Conservation (phyloP, 2,329 filamentous ascomycete genomes). For the Colletotrichum lini region DNA sequence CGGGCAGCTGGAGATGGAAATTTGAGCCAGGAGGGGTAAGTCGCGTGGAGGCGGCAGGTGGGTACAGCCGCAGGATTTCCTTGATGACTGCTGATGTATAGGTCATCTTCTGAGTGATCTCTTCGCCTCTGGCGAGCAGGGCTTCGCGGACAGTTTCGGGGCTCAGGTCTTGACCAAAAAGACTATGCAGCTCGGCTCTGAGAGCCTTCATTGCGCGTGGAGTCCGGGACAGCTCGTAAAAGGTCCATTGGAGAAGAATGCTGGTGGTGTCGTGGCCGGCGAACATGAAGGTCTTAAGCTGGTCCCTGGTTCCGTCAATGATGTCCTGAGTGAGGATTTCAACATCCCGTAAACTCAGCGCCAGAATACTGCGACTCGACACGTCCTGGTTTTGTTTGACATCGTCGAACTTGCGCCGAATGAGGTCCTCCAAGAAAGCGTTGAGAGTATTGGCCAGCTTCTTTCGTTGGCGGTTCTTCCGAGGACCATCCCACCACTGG, state of each 20-base stretch:
- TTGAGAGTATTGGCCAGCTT: slow-evolving; percentile 45
- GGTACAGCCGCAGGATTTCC: slow-evolving; percentile 54
- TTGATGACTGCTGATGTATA: slow-evolving; percentile 57
- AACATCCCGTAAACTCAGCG: slow-evolving; percentile 50
- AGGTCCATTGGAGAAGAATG: slow-evolving; percentile 53
- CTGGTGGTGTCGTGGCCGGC: slow-evolving; percentile 60
- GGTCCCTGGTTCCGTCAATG: slow-evolving; percentile 51
- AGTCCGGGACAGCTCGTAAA: slow-evolving; percentile 54
- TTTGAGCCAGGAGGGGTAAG: slow-evolving; percentile 46
- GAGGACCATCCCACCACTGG: slow-evolving; percentile 45
- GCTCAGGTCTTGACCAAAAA: slow-evolving; percentile 52
- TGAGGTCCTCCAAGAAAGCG: slow-evolving; percentile 44
- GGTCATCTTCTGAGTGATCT: slow-evolving; percentile 51
- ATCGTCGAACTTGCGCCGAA: slow-evolving; percentile 46
- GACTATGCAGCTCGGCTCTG: slow-evolving; percentile 52
- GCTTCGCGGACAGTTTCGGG: slow-evolving; percentile 46
- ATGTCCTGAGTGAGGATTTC: slow-evolving; percentile 48
- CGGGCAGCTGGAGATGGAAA: slow-evolving; percentile 49
- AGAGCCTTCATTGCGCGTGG: slow-evolving; percentile 50
- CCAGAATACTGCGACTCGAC: slow-evolving; percentile 51
- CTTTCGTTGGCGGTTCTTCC: slow-evolving; percentile 41
- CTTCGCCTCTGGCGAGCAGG: slow-evolving; percentile 49
- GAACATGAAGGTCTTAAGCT: slow-evolving; percentile 57
- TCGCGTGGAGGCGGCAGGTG: slow-evolving; percentile 52
- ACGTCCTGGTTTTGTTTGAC: slow-evolving; percentile 21